These are phyloP conservation scores for Globisporangium apiculatum DNA, from an alignment of 352 stramenopile species.

Conservation along the genomic window DNA sequence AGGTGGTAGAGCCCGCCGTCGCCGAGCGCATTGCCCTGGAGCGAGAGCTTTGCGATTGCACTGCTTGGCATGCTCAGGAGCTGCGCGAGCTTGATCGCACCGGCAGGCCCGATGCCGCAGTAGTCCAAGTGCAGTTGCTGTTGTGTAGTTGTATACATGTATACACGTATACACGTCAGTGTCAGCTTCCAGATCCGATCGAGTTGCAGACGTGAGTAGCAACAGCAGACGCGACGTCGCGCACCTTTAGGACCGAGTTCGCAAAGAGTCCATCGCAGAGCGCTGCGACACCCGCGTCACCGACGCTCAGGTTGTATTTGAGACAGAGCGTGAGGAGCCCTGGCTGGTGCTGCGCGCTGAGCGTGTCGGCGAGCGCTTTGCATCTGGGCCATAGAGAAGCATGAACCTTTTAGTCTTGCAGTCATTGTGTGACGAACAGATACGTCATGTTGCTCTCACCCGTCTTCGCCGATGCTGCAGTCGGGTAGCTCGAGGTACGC, in stretches of 20 bases:
- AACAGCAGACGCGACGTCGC: too few relatives aligned
- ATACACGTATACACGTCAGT: too few relatives aligned
- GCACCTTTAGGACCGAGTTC: constrained; percentile 61
- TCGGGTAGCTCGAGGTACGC: constrained; percentile 76
- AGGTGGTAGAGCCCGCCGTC: constrained; percentile 62
- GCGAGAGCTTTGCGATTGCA: constrained; percentile 46
- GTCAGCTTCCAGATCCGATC: neutral
- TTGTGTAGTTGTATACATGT: too few relatives aligned
- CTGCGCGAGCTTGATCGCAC: constrained; percentile 65
- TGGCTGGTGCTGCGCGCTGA: constrained; percentile 41
- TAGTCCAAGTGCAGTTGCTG: constrained; percentile 78
- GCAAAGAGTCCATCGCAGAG: constrained; percentile 67
- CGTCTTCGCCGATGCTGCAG: constrained; percentile 56
- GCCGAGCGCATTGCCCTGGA: constrained; percentile 52
- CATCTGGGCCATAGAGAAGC: constrained; percentile 23
- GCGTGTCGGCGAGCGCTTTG: constrained; percentile 36
- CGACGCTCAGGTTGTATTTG: constrained; percentile 62
- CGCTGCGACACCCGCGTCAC: constrained; percentile 37
- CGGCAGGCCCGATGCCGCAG: constrained; percentile 34
- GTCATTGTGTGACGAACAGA: neutral
- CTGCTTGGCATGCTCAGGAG: constrained; percentile 51
- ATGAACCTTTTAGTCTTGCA: too few relatives aligned
- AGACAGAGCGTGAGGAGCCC: constrained; percentile 71
- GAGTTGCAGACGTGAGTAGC: too few relatives aligned
- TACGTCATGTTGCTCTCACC: constrained; percentile 11